Evolutionary conservation across 805 yeast species (phyloP).

Genomic region (Candida sanyiensis): DNA sequence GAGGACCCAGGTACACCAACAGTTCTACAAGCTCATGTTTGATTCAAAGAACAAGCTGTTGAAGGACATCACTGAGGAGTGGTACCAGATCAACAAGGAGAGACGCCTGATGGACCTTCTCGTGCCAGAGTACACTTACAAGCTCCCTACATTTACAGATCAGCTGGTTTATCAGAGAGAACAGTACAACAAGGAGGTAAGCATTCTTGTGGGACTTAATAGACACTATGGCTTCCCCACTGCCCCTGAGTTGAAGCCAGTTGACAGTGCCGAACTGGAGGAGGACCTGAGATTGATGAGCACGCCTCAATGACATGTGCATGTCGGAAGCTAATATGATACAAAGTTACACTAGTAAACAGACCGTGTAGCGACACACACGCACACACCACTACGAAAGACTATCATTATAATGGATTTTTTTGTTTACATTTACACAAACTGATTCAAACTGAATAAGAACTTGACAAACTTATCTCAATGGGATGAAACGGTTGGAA

Average conservation of each 20-base stretch:
- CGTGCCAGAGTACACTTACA: slow-evolving; percentile 39
- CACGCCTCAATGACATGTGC: no score
- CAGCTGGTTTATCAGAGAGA: slow-evolving; percentile 62
- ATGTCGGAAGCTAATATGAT: no score
- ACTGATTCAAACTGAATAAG: slow-evolving; percentile 17
- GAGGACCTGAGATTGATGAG: slow-evolving; percentile 65
- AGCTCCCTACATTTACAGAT: slow-evolving; percentile 35
- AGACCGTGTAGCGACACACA: no score
- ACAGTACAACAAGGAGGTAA: slow-evolving; percentile 61
- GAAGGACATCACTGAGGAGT: slow-evolving; percentile 67
- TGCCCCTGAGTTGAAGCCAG: slow-evolving; percentile 62
- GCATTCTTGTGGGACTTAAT: slow-evolving; percentile 61
- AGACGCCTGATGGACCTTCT: slow-evolving; percentile 72
- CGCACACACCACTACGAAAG: no score
- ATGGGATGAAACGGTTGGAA: slow-evolving; percentile 70
- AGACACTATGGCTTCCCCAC: slow-evolving; percentile 74
- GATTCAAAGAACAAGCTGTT: slow-evolving; percentile 64
- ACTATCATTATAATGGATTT: slow-evolving; percentile 18
- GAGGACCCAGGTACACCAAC: slow-evolving; percentile 79
- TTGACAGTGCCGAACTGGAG: slow-evolving; percentile 64
- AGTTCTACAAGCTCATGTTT: slow-evolving; percentile 59
- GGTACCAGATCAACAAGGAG: slow-evolving; percentile 91
- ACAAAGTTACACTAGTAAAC: no score
- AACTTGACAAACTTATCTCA: slow-evolving; percentile 34
- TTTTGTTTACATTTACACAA: slow-evolving; percentile 16